Evolutionary conservation across 306 rosid species (phyloP).

Genomic region (Glycine soja): DNA sequence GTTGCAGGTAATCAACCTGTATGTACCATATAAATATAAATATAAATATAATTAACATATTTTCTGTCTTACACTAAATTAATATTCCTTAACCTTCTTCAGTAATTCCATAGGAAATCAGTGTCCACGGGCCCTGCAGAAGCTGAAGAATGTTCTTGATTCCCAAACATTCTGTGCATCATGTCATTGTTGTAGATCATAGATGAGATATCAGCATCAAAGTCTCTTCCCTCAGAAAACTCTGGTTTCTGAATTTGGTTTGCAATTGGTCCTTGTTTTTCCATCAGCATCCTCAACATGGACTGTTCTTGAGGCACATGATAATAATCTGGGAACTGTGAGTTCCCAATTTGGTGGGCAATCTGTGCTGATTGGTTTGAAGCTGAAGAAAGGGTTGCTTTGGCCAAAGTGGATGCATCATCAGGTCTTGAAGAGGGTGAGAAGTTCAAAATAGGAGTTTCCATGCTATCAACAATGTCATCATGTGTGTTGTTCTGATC

Average conservation of each 20-base stretch:
- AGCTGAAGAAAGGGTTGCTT: background rate
- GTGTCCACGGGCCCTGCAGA: slow-evolving; percentile 52
- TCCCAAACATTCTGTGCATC: slow-evolving; percentile 35
- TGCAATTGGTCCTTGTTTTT: slow-evolving; percentile 46
- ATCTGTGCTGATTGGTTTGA: background rate
- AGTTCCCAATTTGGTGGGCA: background rate
- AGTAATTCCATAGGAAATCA: slow-evolving; percentile 64
- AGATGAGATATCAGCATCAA: slow-evolving; percentile 27
- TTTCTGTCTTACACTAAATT: background rate
- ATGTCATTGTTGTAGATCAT: slow-evolving; percentile 42
- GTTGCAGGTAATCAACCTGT: slow-evolving; percentile 21
- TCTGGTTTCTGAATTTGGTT: slow-evolving; percentile 29
- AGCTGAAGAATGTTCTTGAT: slow-evolving; percentile 53
- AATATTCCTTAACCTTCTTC: background rate
- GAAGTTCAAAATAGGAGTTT: slow-evolving; percentile 1
- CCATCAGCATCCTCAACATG: slow-evolving; percentile 49
- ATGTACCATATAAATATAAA: background rate
- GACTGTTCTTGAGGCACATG: slow-evolving; percentile 51
- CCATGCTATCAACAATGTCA: slow-evolving; percentile 39
- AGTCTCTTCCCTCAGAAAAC: background rate
- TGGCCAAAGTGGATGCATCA: slow-evolving; percentile 21
- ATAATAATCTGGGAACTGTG: slow-evolving; percentile 28
- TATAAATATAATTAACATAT: background rate
- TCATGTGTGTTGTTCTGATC: slow-evolving; percentile 45
- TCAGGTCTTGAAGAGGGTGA: background rate